These are phyloP conservation scores for Colletotrichum cordylinicola DNA, from an alignment of 2,329 filamentous ascomycete genomes.

Conservation along the genomic window DNA sequence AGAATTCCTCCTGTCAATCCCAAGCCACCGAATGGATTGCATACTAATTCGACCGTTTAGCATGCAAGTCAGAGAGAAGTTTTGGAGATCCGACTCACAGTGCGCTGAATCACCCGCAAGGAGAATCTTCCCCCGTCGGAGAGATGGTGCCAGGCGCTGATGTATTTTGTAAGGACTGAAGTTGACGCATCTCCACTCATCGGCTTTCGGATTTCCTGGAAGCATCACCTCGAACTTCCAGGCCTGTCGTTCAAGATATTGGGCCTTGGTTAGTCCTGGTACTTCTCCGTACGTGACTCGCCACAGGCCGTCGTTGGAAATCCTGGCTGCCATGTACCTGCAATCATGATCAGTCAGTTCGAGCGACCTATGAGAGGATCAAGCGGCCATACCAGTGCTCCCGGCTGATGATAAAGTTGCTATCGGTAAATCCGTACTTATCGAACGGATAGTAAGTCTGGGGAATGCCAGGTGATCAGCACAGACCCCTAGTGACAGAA, in stretches of 20 bases:
- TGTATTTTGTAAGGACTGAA: background rate
- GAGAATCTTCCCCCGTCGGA: background rate
- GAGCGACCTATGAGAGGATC: background rate
- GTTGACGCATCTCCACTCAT: background rate
- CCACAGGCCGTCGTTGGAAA: background rate
- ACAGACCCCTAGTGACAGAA: background rate
- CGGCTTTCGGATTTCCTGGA: background rate
- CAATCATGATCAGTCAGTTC: background rate
- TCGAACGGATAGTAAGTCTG: background rate
- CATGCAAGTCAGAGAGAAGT: background rate
- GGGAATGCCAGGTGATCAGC: accelerated
- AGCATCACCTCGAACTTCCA: background rate
- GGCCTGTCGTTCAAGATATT: background rate
- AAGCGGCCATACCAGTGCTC: background rate
- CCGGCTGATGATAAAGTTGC: background rate
- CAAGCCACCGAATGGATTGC: background rate
- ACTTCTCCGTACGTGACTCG: background rate
- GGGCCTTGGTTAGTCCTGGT: background rate
- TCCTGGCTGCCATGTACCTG: background rate
- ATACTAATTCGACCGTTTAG: accelerated
- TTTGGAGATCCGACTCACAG: background rate
- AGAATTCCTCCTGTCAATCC: background rate
- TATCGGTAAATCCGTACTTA: background rate
- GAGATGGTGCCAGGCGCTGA: background rate
- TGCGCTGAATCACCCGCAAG: background rate